Evolutionary conservation across 306 rosid species (phyloP).

Genomic region (Gastrolobium bilobum): DNA sequence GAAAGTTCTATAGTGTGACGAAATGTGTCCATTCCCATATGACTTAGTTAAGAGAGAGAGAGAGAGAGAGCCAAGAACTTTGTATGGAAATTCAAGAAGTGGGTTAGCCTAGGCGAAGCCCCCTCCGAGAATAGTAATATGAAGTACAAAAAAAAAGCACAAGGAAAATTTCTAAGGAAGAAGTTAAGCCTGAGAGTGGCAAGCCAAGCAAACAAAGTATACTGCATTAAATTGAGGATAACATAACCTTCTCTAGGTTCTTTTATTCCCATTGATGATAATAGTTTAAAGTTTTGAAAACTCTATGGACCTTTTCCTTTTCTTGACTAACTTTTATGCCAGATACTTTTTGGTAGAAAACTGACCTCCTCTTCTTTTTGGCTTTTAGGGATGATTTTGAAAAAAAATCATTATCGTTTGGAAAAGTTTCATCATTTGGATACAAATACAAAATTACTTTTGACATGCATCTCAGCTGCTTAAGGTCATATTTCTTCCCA

Average conservation of each 20-base stretch:
- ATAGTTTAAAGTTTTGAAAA: constrained; percentile 49
- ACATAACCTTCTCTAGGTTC: constrained; percentile 47
- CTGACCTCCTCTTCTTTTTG: constrained; percentile 55
- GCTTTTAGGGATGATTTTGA: constrained; percentile 56
- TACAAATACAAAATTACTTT: constrained; percentile 53
- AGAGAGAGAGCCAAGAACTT: constrained; percentile 12
- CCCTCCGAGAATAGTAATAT: constrained; percentile 36
- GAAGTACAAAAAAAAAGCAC: constrained; percentile 45
- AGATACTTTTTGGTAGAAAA: constrained; percentile 55
- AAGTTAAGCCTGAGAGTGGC: constrained; percentile 60
- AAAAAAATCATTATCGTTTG: constrained; percentile 61
- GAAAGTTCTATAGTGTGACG: constrained; percentile 34
- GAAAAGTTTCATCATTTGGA: constrained; percentile 67
- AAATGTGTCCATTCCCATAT: constrained; percentile 36
- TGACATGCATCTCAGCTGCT: constrained; percentile 43
- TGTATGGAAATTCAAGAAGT: constrained; percentile 53
- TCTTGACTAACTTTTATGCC: constrained; percentile 58
- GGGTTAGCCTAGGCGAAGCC: constrained; percentile 35
- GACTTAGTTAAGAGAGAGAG: constrained; percentile 14
- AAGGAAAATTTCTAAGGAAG: constrained; percentile 46
- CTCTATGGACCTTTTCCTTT: constrained; percentile 54
- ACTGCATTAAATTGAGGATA: constrained; percentile 62
- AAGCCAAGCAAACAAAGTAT: constrained; percentile 57
- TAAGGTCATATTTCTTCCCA: constrained; percentile 50
- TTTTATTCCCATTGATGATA: constrained; percentile 44